A percentile compares a stretch with the other conserved stretches of the same genome.
phyloP scores from a whole-genome alignment of 106 monocot species.

The Dioscorea zingiberensis region DNA sequence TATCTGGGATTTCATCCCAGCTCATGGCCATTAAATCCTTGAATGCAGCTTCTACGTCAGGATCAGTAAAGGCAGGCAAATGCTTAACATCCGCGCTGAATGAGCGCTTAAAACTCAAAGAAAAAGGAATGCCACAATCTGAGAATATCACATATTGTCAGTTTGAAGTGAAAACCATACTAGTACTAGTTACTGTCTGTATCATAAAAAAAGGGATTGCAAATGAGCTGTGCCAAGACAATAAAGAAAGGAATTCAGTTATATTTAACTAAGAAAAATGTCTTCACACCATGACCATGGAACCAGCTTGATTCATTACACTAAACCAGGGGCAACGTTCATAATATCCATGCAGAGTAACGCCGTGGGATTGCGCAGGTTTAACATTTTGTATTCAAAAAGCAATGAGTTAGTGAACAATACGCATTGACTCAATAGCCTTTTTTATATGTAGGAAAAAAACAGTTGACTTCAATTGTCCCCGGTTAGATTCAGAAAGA shows the following conservation, averaged over 20 bases:
- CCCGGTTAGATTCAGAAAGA: too few relatives aligned
- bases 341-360: too few relatives aligned
- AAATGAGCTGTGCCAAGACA: not conserved
- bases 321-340: too few relatives aligned
- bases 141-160: not conserved
- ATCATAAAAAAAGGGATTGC: not conserved
- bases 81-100: constrained; percentile 31
- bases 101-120: constrained; percentile 21
- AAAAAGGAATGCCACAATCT: constrained; percentile 13
- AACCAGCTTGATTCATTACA: not conserved
- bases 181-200: not conserved
- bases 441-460: too few relatives aligned
- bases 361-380: too few relatives aligned
- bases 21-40: constrained; percentile 86
- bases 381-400: too few relatives aligned
- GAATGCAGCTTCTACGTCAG: constrained; percentile 66
- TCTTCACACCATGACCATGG: too few relatives aligned
- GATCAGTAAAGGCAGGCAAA: constrained; percentile 51
- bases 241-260: not conserved
- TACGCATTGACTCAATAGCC: too few relatives aligned
- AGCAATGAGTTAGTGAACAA: too few relatives aligned
- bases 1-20: constrained; percentile 82
- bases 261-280: not conserved
- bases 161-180: not conserved
- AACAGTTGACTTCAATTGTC: too few relatives aligned